phyloP scores from a whole-genome alignment of 2,329 filamentous ascomycete genomes.

The Fusarium lyarnte region DNA sequence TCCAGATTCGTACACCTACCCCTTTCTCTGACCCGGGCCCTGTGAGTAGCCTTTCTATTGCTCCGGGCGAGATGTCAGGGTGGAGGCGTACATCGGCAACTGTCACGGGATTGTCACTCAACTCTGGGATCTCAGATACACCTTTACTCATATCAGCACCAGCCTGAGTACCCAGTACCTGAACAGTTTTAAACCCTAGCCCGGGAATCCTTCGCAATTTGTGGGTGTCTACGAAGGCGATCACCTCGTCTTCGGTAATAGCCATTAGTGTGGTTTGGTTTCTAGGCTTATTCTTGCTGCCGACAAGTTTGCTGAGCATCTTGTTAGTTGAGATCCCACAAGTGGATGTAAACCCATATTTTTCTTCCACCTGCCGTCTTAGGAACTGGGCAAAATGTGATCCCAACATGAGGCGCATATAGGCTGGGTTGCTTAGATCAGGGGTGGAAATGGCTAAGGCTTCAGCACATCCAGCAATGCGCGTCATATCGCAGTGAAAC shows the following conservation, averaged over 20 bases:
- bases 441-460: slow-evolving; percentile 34
- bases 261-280: slow-evolving; percentile 86
- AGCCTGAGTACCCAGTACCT: slow-evolving; percentile 65
- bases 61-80: slow-evolving; percentile 68
- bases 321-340: slow-evolving; percentile 91
- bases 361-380: slow-evolving; percentile 74
- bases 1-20: slow-evolving; percentile 79
- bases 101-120: slow-evolving; percentile 60
- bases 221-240: slow-evolving; percentile 77
- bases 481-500: slow-evolving; percentile 79
- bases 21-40: slow-evolving; percentile 77
- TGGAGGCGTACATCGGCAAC: slow-evolving; percentile 72
- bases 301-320: slow-evolving; percentile 83
- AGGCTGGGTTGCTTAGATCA: slow-evolving; percentile 52
- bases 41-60: slow-evolving; percentile 74
- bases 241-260: slow-evolving; percentile 65
- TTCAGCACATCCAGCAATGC: slow-evolving; percentile 69
- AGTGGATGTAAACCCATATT: slow-evolving; percentile 86
- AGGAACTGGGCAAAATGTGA: slow-evolving; percentile 84
- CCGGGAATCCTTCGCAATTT: slow-evolving; percentile 85
- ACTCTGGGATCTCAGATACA: slow-evolving; percentile 45
- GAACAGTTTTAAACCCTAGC: slow-evolving; percentile 75
- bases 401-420: slow-evolving; percentile 75
- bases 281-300: slow-evolving; percentile 85
- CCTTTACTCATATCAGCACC: slow-evolving; percentile 46